Evolutionary conservation across 2,329 filamentous ascomycete genomes (phyloP).

Genomic region (Dothideomycetidae sp.): DNA sequence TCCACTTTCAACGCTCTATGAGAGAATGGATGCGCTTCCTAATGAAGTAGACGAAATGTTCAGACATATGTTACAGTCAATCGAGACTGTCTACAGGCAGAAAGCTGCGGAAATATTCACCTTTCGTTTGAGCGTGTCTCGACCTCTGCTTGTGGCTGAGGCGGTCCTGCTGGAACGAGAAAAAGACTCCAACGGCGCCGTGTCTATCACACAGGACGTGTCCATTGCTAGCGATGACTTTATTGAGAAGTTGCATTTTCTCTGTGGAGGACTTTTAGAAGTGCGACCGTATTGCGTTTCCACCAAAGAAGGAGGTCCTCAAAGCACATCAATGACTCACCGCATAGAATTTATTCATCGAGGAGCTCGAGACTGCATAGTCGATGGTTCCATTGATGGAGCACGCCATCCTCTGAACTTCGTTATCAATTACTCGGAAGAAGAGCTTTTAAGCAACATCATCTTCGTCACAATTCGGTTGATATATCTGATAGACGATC

Average conservation of each 20-base stretch:
- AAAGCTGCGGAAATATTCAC: neutral
- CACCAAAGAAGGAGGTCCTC: neutral
- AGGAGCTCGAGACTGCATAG: neutral
- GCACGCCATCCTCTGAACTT: too few species aligned
- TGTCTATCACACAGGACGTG: neutral
- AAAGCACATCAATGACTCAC: neutral
- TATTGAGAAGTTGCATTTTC: neutral
- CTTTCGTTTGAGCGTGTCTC: neutral
- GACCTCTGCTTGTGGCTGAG: neutral
- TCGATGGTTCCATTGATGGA: too few species aligned
- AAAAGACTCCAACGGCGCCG: neutral
- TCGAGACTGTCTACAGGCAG: neutral
- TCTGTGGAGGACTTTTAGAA: neutral
- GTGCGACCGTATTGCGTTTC: neutral
- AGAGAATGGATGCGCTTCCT: neutral
- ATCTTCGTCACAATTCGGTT: too few species aligned
- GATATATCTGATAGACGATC: too few species aligned
- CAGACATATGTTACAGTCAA: neutral
- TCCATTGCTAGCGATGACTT: neutral
- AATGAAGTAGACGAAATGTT: conserved; percentile 3
- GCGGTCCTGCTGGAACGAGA: neutral
- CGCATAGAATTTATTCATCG: neutral
- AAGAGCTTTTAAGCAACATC: too few species aligned
- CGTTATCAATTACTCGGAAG: too few species aligned
- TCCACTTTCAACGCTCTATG: neutral